phyloP scores from a whole-genome alignment of 2,329 filamentous ascomycete species.

The Hymenoscyphus scutula region DNA sequence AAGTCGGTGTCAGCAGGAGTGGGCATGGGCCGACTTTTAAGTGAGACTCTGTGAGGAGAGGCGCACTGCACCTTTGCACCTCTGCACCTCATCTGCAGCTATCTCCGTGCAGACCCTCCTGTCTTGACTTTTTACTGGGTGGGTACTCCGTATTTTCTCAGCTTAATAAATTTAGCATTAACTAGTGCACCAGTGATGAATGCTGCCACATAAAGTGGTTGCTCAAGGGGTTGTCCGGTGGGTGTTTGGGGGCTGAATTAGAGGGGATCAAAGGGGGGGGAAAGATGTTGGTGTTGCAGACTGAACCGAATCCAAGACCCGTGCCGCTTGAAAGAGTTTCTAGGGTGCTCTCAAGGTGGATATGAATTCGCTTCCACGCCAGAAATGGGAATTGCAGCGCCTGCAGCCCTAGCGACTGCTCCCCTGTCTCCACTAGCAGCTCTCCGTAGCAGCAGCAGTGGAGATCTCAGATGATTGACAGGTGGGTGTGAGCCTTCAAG shows the following conservation, averaged over 20 bases:
- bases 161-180: background rate
- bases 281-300: background rate
- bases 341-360: background rate
- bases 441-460: background rate
- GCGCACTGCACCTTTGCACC: background rate
- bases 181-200: background rate
- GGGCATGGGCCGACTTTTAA: constrained; percentile 31
- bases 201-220: background rate
- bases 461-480: background rate
- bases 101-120: background rate
- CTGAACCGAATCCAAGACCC: background rate
- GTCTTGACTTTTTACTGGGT: background rate
- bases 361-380: background rate
- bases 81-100: background rate
- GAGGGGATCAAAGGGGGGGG: background rate
- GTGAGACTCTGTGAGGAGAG: constrained; percentile 12
- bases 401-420: constrained; percentile 12
- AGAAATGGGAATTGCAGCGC: background rate
- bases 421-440: background rate
- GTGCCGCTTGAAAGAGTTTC: constrained; percentile 1
- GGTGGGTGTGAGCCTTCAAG: background rate
- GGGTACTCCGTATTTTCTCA: too few species aligned
- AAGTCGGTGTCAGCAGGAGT: constrained; percentile 31
- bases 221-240: too few species aligned
- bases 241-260: constrained; percentile 4